A percentile compares a stretch with the other conserved stretches of the same genome.
These are phyloP conservation scores for Aspergillus saccharolyticus DNA, from an alignment of 495 filamentous ascomycete species.

Conservation along the genomic window DNA sequence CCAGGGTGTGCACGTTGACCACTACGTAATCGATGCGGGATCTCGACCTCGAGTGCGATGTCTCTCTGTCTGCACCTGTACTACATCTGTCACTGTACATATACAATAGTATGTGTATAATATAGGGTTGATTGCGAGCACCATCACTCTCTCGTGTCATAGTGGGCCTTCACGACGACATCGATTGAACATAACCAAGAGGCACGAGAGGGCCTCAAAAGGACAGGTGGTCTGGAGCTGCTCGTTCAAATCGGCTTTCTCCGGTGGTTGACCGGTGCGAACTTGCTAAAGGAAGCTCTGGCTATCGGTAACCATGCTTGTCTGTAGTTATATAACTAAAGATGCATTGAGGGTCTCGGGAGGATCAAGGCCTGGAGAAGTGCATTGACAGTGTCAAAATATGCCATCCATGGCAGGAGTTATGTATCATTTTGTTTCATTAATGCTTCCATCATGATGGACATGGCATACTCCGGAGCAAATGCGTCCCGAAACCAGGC, in stretches of 20 bases:
- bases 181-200: not conserved
- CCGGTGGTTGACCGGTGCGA: not conserved
- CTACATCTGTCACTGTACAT: too few species aligned
- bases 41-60: not conserved
- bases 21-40: not conserved
- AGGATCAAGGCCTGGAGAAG: not conserved
- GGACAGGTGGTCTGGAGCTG: not conserved
- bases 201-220: not conserved
- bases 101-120: too few species aligned
- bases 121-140: not conserved
- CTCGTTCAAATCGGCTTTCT: not conserved
- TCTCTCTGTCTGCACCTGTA: too few species aligned
- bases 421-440: not conserved
- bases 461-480: too few species aligned
- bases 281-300: not conserved
- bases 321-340: not conserved
- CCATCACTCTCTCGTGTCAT: not conserved
- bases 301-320: not conserved
- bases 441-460: not conserved
- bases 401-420: not conserved
- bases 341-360: slow-evolving; percentile 7
- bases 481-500: not conserved
- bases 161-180: not conserved
- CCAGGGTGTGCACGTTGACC: not conserved
- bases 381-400: not conserved